phyloP scores from a whole-genome alignment of 2,329 filamentous ascomycete genomes.

The Massarina eburnea region DNA sequence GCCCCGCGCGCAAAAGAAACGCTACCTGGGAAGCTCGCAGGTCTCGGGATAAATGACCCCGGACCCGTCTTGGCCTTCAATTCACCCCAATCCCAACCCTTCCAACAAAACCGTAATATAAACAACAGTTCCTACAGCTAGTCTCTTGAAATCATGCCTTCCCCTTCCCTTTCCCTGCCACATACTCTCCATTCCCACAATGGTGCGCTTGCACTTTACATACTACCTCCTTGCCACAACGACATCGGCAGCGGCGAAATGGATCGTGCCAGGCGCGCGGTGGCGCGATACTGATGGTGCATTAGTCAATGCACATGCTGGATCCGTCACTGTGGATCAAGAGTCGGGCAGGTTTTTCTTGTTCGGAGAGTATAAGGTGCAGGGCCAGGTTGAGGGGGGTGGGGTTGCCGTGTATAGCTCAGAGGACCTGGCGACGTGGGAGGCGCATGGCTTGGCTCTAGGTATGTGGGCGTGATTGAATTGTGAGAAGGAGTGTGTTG shows the following conservation, averaged over 20 bases:
- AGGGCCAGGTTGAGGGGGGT: slow-evolving; percentile 61
- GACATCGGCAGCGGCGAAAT: slow-evolving; percentile 44
- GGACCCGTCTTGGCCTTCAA: slow-evolving; percentile 26
- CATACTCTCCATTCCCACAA: background rate
- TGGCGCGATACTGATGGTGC: slow-evolving; percentile 63
- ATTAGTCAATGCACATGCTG: slow-evolving; percentile 64
- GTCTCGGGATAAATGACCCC: slow-evolving; percentile 26
- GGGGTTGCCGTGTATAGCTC: slow-evolving; percentile 62
- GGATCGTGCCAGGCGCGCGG: slow-evolving; percentile 63
- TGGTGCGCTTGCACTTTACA: background rate
- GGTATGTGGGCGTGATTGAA: slow-evolving; percentile 33
- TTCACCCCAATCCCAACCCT: slow-evolving; percentile 11
- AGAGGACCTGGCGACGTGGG: slow-evolving; percentile 62
- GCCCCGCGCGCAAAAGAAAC: slow-evolving; percentile 26
- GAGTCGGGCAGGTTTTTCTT: slow-evolving; percentile 59
- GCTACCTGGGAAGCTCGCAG: slow-evolving; percentile 24
- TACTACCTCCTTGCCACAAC: slow-evolving; percentile 21
- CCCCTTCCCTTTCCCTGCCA: background rate
- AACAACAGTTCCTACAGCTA: slow-evolving; percentile 6
- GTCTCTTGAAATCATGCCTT: background rate
- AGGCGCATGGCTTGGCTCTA: slow-evolving; percentile 59
- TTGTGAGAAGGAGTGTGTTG: too few species aligned
- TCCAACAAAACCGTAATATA: slow-evolving; percentile 20
- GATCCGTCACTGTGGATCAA: slow-evolving; percentile 56
- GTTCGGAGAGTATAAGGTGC: slow-evolving; percentile 64